Percentiles rank a stretch among this genome's conserved stretches.
phyloP scores from a whole-genome alignment of 1,284 basidiomycete species.

The Puccinia coronata region DNA sequence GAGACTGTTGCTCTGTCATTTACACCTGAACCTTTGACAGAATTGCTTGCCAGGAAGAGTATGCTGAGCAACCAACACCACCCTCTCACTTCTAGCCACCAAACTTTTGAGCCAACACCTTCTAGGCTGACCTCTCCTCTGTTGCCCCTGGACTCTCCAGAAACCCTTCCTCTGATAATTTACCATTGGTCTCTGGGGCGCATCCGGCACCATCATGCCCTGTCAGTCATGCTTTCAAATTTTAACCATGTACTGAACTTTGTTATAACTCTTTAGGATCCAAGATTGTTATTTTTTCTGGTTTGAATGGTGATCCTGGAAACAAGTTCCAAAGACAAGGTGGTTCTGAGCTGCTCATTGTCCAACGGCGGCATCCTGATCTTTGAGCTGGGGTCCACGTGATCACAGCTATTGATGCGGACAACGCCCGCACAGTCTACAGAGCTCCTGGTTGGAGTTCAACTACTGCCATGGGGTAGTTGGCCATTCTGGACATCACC shows the following conservation, averaged over 20 bases:
- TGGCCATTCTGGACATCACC: conserved; percentile 69
- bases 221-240: neutral
- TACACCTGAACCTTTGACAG: too few species aligned
- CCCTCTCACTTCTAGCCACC: neutral
- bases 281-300: conserved; percentile 34
- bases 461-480: conserved; percentile 69
- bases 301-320: conserved; percentile 33
- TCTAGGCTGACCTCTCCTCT: conserved; percentile 23
- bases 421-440: conserved; percentile 59
- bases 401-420: conserved; percentile 57
- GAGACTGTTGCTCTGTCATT: too few species aligned
- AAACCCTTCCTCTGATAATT: conserved; percentile 19
- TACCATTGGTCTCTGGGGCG: conserved; percentile 32
- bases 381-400: conserved; percentile 10
- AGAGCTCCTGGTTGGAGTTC: conserved; percentile 58
- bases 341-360: conserved; percentile 14
- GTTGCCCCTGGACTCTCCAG: conserved; percentile 7
- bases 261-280: too few species aligned
- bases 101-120: conserved; percentile 7
- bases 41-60: too few species aligned
- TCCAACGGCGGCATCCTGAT: conserved; percentile 28
- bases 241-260: too few species aligned
- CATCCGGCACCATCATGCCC: conserved; percentile 31
- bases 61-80: too few species aligned
- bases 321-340: conserved; percentile 6